Evolutionary conservation across 1,284 basidiomycete species (phyloP).

Genomic region (Sanguinoderma infundibulare): DNA sequence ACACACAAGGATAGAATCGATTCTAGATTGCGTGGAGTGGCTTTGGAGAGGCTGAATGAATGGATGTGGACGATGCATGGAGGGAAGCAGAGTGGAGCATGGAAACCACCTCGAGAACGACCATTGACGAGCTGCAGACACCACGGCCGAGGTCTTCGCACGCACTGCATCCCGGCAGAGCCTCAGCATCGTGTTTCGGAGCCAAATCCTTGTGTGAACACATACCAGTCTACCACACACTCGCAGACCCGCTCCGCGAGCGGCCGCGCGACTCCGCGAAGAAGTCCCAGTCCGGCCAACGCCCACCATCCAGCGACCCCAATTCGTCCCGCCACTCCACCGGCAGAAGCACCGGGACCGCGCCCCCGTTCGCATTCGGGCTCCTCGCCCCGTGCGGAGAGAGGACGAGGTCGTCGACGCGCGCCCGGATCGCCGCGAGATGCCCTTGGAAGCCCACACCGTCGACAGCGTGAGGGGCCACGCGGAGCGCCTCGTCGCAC

Average conservation of each 20-base stretch:
- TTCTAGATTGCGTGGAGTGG: too few relatives aligned
- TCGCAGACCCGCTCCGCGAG: background rate
- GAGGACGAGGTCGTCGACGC: conserved; percentile 6
- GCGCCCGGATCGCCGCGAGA: background rate
- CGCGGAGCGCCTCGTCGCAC: background rate
- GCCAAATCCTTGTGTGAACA: too few relatives aligned
- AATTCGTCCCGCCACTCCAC: background rate
- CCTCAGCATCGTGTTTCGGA: too few relatives aligned
- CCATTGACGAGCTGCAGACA: too few relatives aligned
- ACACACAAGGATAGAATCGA: too few relatives aligned
- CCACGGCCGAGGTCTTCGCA: too few relatives aligned
- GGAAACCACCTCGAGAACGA: background rate
- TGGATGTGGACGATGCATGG: background rate
- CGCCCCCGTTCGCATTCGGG: too few relatives aligned
- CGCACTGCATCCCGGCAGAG: too few relatives aligned
- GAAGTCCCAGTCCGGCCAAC: conserved; percentile 11
- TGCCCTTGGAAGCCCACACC: background rate
- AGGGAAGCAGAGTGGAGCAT: background rate
- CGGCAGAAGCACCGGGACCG: background rate
- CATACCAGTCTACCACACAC: background rate
- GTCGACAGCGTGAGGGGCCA: background rate
- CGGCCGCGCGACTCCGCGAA: background rate
- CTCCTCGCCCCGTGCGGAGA: background rate
- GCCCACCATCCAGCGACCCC: background rate
- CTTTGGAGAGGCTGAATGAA: background rate